A percentile compares a stretch with the other conserved stretches of the same genome.
phyloP scores from a whole-genome alignment of 2,329 filamentous ascomycete genomes.

The Phoma sp. region DNA sequence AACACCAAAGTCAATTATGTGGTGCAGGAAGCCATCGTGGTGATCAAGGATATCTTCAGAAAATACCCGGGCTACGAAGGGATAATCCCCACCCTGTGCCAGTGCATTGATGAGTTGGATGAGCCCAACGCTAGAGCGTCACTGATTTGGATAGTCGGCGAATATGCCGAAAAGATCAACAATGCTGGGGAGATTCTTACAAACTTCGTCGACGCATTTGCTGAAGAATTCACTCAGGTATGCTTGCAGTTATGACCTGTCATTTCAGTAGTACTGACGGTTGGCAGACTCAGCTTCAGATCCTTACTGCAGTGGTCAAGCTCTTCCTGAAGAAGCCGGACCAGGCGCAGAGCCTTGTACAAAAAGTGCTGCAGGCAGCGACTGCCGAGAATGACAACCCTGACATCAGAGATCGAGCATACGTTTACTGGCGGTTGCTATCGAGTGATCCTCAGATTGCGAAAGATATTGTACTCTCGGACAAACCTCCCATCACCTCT shows the following conservation, averaged over 20 bases:
- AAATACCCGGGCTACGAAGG: constrained; percentile 98
- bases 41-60: constrained; percentile 97
- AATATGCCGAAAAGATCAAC: constrained; percentile 98
- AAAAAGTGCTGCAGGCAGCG: constrained; percentile 90
- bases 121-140: constrained; percentile 90
- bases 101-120: constrained; percentile 95
- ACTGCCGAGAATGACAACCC: constrained; percentile 97
- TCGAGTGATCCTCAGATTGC: constrained; percentile 90
- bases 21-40: constrained; percentile 97
- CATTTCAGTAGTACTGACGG: constrained; percentile 38
- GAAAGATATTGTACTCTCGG: constrained; percentile 90
- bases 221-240: constrained; percentile 94
- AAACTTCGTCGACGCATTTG: constrained; percentile 91
- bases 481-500: constrained; percentile 91
- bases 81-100: constrained; percentile 93
- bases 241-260: constrained; percentile 30
- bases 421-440: constrained; percentile 96
- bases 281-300: constrained; percentile 88
- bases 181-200: constrained; percentile 95
- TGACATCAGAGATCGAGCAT: constrained; percentile 94
- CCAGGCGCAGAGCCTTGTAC: constrained; percentile 86
- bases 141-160: constrained; percentile 97
- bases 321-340: constrained; percentile 96
- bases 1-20: constrained; percentile 99
- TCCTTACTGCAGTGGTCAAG: constrained; percentile 95